A percentile compares a stretch with the other conserved stretches of the same genome.
Conservation (phyloP, 768 basidiomycete genomes). For the Rhodocollybia butyracea region DNA sequence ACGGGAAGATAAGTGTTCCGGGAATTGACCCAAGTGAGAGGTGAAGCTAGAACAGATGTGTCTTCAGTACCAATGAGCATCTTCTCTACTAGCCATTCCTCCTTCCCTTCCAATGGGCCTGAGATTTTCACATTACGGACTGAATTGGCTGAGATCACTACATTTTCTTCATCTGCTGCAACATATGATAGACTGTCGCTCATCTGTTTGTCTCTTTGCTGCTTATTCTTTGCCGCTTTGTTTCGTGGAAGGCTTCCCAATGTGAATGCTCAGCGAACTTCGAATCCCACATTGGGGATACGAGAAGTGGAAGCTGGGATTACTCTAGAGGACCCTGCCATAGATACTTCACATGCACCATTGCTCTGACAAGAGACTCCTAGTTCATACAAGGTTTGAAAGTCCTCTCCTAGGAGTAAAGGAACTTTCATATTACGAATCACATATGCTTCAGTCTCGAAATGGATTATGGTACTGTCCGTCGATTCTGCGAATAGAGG, state of each 20-base stretch:
- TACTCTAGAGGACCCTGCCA: neutral
- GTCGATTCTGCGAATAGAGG: conserved; percentile 5
- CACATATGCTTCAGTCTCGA: conserved; percentile 20
- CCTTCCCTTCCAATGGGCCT: conserved; percentile 1
- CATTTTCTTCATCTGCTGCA: neutral
- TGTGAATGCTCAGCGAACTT: no score
- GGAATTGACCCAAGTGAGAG: conserved; percentile 13
- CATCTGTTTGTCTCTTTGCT: no score
- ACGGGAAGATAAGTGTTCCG: conserved; percentile 10
- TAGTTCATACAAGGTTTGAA: conserved; percentile 20
- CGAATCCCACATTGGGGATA: no score
- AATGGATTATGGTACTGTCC: conserved; percentile 8
- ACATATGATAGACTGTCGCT: no score
- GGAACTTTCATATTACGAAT: conserved; percentile 28
- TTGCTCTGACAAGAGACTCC: conserved; percentile 8
- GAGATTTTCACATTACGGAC: conserved; percentile 5
- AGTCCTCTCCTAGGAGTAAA: conserved; percentile 27
- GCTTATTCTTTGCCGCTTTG: no score
- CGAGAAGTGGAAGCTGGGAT: conserved; percentile 13
- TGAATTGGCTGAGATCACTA: neutral
- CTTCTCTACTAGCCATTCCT: conserved; percentile 16
- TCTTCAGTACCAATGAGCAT: conserved; percentile 11
- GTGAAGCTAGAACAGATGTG: conserved; percentile 7
- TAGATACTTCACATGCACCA: conserved; percentile 1
- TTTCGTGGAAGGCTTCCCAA: no score